phyloP scores from a whole-genome alignment of 2,329 filamentous ascomycete genomes.

The Pseudocercospora fuligena region DNA sequence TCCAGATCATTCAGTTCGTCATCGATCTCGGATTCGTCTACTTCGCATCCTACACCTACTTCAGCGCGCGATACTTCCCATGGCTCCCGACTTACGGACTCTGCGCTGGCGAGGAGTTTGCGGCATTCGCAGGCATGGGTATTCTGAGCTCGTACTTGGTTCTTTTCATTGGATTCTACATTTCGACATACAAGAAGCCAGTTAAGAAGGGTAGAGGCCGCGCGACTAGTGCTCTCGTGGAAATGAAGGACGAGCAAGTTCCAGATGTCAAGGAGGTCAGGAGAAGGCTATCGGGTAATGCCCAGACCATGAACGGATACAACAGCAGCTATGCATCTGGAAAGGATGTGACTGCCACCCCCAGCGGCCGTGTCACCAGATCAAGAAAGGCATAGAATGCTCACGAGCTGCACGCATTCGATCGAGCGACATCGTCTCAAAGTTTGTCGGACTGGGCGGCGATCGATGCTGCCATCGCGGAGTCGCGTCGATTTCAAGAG shows the following conservation, averaged over 20 bases:
- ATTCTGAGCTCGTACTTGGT: slow-evolving; percentile 95
- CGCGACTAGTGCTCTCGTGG: slow-evolving; percentile 82
- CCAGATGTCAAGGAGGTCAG: slow-evolving; percentile 58
- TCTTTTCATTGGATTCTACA: slow-evolving; percentile 99
- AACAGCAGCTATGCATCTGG: slow-evolving; percentile 38
- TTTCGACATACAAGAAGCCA: slow-evolving; percentile 91
- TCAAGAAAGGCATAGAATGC: slow-evolving; percentile 69
- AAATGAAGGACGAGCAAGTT: slow-evolving; percentile 76
- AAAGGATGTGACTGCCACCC: slow-evolving; percentile 48
- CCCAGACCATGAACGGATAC: slow-evolving; percentile 35
- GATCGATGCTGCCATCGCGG: slow-evolving; percentile 7
- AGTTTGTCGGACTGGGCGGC: slow-evolving; percentile 1
- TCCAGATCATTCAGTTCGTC: slow-evolving; percentile 96
- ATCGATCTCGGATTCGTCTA: slow-evolving; percentile 98
- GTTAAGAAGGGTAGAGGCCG: slow-evolving; percentile 73
- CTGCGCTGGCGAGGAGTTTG: slow-evolving; percentile 96
- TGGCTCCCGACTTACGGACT: slow-evolving; percentile 81
- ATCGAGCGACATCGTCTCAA: slow-evolving; percentile 25
- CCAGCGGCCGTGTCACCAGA: slow-evolving; percentile 66
- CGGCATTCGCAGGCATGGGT: slow-evolving; percentile 86
- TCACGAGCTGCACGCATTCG: slow-evolving; percentile 26
- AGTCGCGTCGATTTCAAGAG: slow-evolving; percentile 2
- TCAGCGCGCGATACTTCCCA: slow-evolving; percentile 86
- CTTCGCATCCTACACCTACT: slow-evolving; percentile 99
- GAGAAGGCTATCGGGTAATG: slow-evolving; percentile 55